Evolutionary conservation across 371 early-diverging fungal genomes (phyloP).

Genomic region (Mucor circinelloides): DNA sequence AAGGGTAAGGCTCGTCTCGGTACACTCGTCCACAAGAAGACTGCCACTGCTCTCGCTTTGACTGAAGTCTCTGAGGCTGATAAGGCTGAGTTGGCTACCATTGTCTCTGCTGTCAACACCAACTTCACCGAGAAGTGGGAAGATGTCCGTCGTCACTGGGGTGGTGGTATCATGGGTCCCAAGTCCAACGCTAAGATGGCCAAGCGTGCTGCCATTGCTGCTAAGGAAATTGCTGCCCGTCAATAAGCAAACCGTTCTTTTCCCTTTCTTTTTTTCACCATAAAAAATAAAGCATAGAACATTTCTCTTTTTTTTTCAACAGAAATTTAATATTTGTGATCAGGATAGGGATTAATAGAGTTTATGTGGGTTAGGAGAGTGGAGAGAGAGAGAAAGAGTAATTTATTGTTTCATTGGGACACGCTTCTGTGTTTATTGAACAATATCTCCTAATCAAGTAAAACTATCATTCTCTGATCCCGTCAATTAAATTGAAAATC

Average conservation of each 20-base stretch:
- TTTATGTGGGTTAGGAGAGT: background rate
- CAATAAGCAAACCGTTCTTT: conserved; percentile 30
- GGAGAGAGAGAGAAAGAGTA: background rate
- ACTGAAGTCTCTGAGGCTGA: conserved; percentile 96
- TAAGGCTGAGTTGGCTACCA: conserved; percentile 86
- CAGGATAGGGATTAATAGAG: background rate
- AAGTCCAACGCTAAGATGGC: conserved; percentile 85
- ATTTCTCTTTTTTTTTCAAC: background rate
- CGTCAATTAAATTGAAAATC: conserved; percentile 2
- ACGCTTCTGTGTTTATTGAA: background rate
- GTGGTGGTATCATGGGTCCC: conserved; percentile 96
- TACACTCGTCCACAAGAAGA: conserved; percentile 99
- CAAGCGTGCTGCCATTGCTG: conserved; percentile 77
- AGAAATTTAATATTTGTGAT: background rate
- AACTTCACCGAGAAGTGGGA: conserved; percentile 95
- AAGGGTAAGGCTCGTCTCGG: conserved; percentile 98
- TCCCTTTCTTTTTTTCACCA: background rate
- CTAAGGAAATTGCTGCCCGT: conserved; percentile 65
- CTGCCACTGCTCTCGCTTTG: conserved; percentile 95
- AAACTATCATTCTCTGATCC: conserved; percentile 2
- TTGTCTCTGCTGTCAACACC: conserved; percentile 91
- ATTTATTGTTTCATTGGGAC: background rate
- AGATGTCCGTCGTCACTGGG: conserved; percentile 91
- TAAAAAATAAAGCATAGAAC: background rate
- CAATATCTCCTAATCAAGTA: background rate